Evolutionary conservation across 2,329 filamentous ascomycete species (phyloP).

Genomic region (Xylaria sp.): DNA sequence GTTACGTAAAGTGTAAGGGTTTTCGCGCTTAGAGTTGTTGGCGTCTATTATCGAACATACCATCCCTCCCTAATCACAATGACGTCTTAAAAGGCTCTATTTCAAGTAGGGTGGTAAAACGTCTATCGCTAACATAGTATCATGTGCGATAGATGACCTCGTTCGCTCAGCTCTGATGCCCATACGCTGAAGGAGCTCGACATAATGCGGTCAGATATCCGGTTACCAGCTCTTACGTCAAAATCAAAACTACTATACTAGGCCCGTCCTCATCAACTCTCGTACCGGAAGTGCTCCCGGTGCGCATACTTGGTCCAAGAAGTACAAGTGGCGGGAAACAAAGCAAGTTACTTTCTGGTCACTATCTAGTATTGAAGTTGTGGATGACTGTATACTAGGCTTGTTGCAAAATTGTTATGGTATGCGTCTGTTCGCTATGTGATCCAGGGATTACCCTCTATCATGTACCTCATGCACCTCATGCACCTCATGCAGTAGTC

Average conservation of each 20-base stretch:
- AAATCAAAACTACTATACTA: neutral
- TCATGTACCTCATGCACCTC: slow-evolving; percentile 11
- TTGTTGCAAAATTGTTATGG: neutral
- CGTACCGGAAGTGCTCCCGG: too few species aligned
- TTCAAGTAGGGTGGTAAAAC: slow-evolving; percentile 5
- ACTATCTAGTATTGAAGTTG: neutral
- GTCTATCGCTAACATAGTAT: slow-evolving; percentile 1
- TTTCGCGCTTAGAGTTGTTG: neutral
- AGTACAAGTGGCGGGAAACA: neutral
- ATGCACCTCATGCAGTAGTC: slow-evolving; percentile 24
- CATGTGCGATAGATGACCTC: neutral
- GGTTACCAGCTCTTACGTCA: slow-evolving; percentile 14
- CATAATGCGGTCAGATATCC: slow-evolving; percentile 15
- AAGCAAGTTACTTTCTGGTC: neutral
- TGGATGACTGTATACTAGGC: neutral
- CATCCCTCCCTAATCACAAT: neutral
- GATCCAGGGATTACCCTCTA: slow-evolving; percentile 18
- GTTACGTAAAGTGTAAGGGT: slow-evolving; percentile 12
- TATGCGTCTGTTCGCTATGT: slow-evolving; percentile 14
- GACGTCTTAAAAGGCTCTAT: neutral
- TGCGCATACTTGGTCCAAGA: neutral
- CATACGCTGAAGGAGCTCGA: neutral
- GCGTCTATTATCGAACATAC: neutral
- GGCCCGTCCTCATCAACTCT: too few species aligned
- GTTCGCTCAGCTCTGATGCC: neutral